These are phyloP conservation scores for Oryza punctata DNA, from an alignment of 176 grass and related monocot genomes.

Conservation along the genomic window DNA sequence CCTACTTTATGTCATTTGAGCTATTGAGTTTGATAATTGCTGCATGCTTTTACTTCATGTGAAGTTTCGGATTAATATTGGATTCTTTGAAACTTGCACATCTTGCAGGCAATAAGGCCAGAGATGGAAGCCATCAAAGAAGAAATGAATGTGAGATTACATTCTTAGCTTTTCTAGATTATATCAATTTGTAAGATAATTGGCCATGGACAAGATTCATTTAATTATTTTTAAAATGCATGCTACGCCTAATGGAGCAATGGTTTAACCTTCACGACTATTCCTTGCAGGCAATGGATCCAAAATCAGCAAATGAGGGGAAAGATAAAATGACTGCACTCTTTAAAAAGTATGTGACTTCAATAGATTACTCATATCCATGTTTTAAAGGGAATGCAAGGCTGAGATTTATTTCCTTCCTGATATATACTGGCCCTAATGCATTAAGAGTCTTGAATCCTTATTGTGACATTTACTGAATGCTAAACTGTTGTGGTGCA, in stretches of 20 bases:
- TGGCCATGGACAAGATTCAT: slow-evolving; percentile 22
- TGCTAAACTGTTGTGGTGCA: slow-evolving; percentile 19
- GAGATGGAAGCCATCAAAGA: slow-evolving; percentile 76
- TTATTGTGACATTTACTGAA: background rate
- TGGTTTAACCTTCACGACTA: slow-evolving; percentile 36
- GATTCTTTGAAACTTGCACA: slow-evolving; percentile 28
- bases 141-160: slow-evolving; percentile 62
- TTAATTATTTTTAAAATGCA: slow-evolving; percentile 9
- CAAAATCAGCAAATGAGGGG: slow-evolving; percentile 46
- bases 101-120: slow-evolving; percentile 66
- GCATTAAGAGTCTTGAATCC: background rate
- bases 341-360: slow-evolving; percentile 65
- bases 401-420: background rate
- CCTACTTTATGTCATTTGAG: background rate
- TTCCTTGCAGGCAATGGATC: slow-evolving; percentile 56
- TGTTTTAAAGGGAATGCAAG: slow-evolving; percentile 2
- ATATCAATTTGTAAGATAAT: slow-evolving; percentile 26
- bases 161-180: slow-evolving; percentile 26
- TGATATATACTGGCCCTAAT: slow-evolving; percentile 18
- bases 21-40: slow-evolving; percentile 21
- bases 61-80: slow-evolving; percentile 22
- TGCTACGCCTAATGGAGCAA: slow-evolving; percentile 5
- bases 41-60: background rate
- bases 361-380: slow-evolving; percentile 12
- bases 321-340: slow-evolving; percentile 57